phyloP scores from a whole-genome alignment of 345 rosid species.

The Tarenaya hassleriana region DNA sequence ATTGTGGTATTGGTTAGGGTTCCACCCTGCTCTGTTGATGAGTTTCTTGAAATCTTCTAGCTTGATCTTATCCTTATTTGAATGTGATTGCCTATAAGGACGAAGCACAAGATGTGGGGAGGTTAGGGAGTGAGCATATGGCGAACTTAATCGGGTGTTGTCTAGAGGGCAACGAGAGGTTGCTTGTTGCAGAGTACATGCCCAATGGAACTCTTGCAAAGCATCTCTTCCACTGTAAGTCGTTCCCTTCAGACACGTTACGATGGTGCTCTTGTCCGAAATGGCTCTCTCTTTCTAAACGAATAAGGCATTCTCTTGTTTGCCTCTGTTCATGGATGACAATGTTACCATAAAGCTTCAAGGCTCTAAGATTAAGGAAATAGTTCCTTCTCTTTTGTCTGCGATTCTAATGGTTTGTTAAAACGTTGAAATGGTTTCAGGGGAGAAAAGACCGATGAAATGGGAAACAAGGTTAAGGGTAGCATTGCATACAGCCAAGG shows the following conservation, averaged over 20 bases:
- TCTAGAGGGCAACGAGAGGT: constrained; percentile 77
- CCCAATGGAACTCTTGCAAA: constrained; percentile 90
- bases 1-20: no score
- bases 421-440: constrained; percentile 28
- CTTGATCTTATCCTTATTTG: background rate
- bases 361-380: no score
- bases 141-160: constrained; percentile 90
- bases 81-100: constrained; percentile 38
- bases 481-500: constrained; percentile 74
- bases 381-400: no score
- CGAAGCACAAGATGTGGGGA: constrained; percentile 85
- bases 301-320: no score
- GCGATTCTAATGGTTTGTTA: no score
- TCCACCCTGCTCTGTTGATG: no score
- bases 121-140: constrained; percentile 75
- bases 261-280: no score
- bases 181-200: constrained; percentile 89
- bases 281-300: no score
- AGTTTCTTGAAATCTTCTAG: no score
- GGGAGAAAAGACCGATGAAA: constrained; percentile 98
- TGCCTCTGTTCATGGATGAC: no score
- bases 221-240: constrained; percentile 90
- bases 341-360: no score
- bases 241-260: no score
- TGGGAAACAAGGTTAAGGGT: constrained; percentile 96